Percentiles rank a stretch among this genome's conserved stretches.
Conservation (phyloP, 257 asterid genomes). For the Striga asiatica region DNA sequence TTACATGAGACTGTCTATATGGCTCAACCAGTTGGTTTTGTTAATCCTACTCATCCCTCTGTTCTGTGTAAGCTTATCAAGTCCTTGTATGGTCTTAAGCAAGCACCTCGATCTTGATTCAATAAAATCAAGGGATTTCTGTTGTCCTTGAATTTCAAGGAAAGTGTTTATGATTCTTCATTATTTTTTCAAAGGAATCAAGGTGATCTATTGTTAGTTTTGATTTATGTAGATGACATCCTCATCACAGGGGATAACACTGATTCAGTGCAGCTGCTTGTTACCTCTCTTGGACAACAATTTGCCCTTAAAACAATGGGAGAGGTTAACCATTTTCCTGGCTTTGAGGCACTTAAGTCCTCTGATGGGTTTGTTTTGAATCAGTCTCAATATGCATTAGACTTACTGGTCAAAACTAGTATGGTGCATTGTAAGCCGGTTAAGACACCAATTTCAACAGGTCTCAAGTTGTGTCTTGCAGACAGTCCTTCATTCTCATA, state of each 20-base stretch:
- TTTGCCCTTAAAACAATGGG: not conserved
- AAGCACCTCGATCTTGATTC: too few species aligned
- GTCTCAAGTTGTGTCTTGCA: not conserved
- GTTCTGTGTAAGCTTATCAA: not conserved
- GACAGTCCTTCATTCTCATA: not conserved
- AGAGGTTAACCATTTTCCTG: not conserved
- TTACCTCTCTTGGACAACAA: too few species aligned
- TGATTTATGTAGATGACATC: too few species aligned
- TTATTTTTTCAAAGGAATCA: too few species aligned
- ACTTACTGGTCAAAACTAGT: not conserved
- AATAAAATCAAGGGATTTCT: not conserved
- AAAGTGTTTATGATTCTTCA: too few species aligned
- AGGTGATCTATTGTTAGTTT: too few species aligned
- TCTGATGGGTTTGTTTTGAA: not conserved
- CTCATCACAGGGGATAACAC: not conserved
- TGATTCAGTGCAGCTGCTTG: too few species aligned
- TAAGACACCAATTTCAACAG: not conserved
- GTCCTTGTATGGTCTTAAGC: too few species aligned
- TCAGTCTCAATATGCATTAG: not conserved
- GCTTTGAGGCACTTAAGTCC: not conserved
- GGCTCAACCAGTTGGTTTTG: not conserved
- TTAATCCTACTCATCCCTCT: not conserved
- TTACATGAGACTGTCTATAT: not conserved
- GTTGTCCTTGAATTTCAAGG: too few species aligned
- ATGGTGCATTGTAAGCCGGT: not conserved